These are phyloP conservation scores for Polyporus tsugae DNA, from an alignment of 1,284 basidiomycete genomes.

Conservation along the genomic window DNA sequence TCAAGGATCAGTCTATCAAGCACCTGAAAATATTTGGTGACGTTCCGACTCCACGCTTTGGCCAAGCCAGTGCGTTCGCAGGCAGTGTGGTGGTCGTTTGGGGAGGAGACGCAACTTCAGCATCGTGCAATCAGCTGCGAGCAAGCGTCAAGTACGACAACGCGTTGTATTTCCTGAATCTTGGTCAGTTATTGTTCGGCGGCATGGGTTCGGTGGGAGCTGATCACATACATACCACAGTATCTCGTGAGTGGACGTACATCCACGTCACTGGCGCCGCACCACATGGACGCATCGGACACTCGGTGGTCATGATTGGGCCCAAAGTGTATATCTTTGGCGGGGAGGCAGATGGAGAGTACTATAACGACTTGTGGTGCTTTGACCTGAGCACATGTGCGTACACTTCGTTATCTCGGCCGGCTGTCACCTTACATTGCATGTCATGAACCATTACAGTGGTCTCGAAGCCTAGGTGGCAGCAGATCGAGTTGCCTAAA, in stretches of 20 bases:
- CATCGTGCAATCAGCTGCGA: constrained; percentile 28
- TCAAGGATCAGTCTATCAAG: constrained; percentile 75
- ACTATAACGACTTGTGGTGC: constrained; percentile 93
- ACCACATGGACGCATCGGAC: constrained; percentile 92
- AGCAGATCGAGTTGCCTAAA: constrained; percentile 27
- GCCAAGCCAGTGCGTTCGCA: constrained; percentile 92
- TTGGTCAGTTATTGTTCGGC: constrained; percentile 60
- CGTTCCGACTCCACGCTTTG: constrained; percentile 87
- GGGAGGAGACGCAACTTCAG: constrained; percentile 89
- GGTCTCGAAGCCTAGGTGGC: constrained; percentile 31
- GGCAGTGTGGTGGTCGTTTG: constrained; percentile 95
- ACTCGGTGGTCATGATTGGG: constrained; percentile 92
- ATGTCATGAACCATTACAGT: constrained; percentile 18
- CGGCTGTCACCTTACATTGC: background rate
- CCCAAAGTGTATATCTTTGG: constrained; percentile 93
- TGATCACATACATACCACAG: constrained; percentile 46
- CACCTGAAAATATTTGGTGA: constrained; percentile 88
- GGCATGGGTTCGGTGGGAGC: background rate
- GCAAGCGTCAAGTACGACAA: constrained; percentile 79
- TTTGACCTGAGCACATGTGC: constrained; percentile 93
- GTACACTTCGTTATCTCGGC: constrained; percentile 40
- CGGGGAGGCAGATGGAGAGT: constrained; percentile 91
- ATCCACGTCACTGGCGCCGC: constrained; percentile 76
- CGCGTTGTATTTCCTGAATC: constrained; percentile 92
- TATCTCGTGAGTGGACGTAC: constrained; percentile 90